These are phyloP conservation scores for Rhizophlyctis rosea DNA, from an alignment of 192 early-diverging fungal genomes.

Conservation along the genomic window DNA sequence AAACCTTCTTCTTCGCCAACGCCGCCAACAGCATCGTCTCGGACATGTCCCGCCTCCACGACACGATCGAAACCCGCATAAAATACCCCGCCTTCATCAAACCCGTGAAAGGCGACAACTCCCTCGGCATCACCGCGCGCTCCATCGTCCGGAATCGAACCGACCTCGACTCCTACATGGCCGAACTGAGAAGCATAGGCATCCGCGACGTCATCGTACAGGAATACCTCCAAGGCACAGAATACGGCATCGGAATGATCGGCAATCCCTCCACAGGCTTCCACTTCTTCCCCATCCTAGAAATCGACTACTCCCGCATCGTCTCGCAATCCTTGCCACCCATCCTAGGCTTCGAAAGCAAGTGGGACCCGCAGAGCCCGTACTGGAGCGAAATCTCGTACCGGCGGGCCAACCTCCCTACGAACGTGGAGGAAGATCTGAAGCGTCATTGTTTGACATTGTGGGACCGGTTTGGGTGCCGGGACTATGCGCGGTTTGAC, in stretches of 20 bases:
- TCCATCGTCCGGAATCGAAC: conserved; percentile 39
- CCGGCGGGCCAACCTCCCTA: conserved; percentile 33
- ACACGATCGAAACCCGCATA: conserved; percentile 27
- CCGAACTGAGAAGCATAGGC: conserved; percentile 32
- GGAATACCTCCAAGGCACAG: conserved; percentile 51
- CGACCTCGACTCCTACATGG: conserved; percentile 44
- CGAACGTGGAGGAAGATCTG: conserved; percentile 17
- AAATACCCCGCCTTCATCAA: conserved; percentile 56
- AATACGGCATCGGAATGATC: conserved; percentile 55
- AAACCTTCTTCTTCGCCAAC: conserved; percentile 42
- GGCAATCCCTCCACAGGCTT: conserved; percentile 53
- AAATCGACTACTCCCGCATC: conserved; percentile 55
- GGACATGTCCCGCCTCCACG: conserved; percentile 20
- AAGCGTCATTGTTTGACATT: conserved; percentile 36
- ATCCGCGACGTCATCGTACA: conserved; percentile 51
- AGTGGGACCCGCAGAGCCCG: conserved; percentile 56
- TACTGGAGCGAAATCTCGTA: conserved; percentile 55
- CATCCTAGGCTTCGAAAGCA: conserved; percentile 56
- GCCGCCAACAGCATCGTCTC: conserved; percentile 18
- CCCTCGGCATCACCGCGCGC: conserved; percentile 50
- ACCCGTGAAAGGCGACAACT: conserved; percentile 58
- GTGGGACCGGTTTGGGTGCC: conserved; percentile 50
- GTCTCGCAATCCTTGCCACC: conserved; percentile 37
- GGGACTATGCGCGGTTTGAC: conserved; percentile 56
- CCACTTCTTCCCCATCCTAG: conserved; percentile 51